Evolutionary conservation across 108 stramenopile genomes (phyloP).

Genomic region (Conticribra guillardii): DNA sequence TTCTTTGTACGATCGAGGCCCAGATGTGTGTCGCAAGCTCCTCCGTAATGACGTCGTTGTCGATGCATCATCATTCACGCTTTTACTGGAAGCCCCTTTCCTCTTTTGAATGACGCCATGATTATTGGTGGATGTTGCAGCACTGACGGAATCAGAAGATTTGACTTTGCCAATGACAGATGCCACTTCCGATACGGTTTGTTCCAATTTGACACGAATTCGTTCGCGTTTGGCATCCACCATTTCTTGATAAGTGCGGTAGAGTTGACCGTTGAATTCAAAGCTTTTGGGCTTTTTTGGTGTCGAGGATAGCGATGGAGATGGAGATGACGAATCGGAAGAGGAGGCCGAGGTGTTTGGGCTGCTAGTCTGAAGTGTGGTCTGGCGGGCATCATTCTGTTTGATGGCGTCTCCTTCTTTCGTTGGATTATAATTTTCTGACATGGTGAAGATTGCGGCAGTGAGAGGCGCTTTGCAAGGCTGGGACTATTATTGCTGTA

Average conservation of each 20-base stretch:
- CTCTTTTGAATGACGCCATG: neutral
- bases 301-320: neutral
- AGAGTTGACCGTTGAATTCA: constrained; percentile 19
- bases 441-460: too few species aligned
- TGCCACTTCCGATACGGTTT: constrained; percentile 15
- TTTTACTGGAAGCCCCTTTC: constrained; percentile 3
- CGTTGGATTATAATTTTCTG: too few species aligned
- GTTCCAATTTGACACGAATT: constrained; percentile 6
- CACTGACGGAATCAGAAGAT: neutral
- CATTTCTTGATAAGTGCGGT: constrained; percentile 29
- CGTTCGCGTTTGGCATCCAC: constrained; percentile 26
- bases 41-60: neutral
- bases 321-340: constrained; percentile 2
- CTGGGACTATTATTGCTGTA: too few species aligned
- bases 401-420: too few species aligned
- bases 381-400: too few species aligned
- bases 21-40: neutral
- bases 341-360: too few species aligned
- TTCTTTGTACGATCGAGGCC: neutral
- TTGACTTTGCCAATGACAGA: constrained; percentile 6
- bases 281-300: neutral
- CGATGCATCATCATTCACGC: neutral
- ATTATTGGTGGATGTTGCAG: neutral
- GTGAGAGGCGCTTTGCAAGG: too few species aligned
- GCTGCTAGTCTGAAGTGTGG: too few species aligned